Percentiles rank a stretch among this genome's conserved stretches.
Evolutionary conservation across 257 asterid genomes (phyloP).

Genomic region (Nicotiana undulata): DNA sequence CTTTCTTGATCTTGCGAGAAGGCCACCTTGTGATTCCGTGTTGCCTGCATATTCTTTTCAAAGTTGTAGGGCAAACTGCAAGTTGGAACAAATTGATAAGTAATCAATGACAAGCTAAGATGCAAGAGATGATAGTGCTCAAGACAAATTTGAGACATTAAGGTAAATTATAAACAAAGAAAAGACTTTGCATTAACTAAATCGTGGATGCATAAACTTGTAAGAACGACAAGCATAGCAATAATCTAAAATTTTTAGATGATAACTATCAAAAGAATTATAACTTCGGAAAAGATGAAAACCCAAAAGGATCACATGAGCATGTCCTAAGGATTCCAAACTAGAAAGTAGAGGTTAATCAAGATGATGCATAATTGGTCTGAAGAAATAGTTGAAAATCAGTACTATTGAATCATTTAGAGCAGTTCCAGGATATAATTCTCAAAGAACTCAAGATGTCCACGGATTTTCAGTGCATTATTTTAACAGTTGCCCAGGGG

Average conservation of each 20-base stretch:
- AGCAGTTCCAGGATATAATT: not conserved
- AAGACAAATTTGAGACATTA: not conserved
- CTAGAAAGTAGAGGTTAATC: not conserved
- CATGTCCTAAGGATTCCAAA: not conserved
- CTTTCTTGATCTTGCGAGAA: constrained; percentile 82
- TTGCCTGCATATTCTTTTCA: constrained; percentile 85
- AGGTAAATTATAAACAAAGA: not conserved
- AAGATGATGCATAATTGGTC: not conserved
- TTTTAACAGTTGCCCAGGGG: not conserved
- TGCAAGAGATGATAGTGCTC: not conserved
- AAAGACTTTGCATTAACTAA: not conserved
- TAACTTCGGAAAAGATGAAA: not conserved
- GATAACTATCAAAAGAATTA: not conserved
- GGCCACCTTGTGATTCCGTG: constrained; percentile 88
- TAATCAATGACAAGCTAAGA: not conserved
- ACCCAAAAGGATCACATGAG: not conserved
- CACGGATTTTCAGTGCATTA: not conserved
- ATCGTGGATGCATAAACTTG: not conserved
- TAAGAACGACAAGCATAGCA: not conserved
- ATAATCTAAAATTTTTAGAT: not conserved
- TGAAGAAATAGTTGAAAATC: not conserved
- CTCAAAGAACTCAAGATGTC: not conserved
- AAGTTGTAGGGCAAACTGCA: constrained; percentile 86
- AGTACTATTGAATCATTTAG: not conserved
- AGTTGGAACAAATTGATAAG: not conserved